Evolutionary conservation across 2,329 filamentous ascomycete species (phyloP).

Genomic region (Calonectria pteridis): DNA sequence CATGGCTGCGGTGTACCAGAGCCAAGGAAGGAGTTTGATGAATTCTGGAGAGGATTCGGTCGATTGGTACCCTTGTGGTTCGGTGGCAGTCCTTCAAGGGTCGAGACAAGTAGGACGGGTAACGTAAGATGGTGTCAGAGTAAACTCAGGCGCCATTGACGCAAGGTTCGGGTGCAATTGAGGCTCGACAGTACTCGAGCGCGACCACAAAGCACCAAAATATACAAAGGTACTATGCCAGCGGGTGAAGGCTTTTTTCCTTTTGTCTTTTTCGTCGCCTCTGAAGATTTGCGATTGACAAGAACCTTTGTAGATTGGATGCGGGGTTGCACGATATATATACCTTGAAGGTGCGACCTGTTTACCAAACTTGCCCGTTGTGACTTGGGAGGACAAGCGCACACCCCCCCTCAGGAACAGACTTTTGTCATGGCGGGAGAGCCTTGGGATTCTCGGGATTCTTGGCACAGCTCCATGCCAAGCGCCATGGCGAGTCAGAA

Average conservation of each 20-base stretch:
- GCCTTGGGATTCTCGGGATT: constrained; percentile 32
- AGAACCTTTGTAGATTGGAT: constrained; percentile 28
- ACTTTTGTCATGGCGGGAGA: constrained; percentile 28
- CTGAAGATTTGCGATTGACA: constrained; percentile 19
- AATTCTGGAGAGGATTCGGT: neutral
- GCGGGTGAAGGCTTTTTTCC: constrained; percentile 13
- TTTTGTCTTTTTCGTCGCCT: neutral
- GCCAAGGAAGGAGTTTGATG: constrained; percentile 3
- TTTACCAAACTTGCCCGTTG: constrained; percentile 27
- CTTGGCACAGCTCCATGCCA: constrained; percentile 33
- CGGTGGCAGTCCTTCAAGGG: neutral
- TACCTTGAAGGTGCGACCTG: constrained; percentile 25
- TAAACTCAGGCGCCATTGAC: constrained; percentile 36
- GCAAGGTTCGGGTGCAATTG: constrained; percentile 18
- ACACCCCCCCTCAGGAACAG: constrained; percentile 22
- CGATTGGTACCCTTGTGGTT: constrained; percentile 26
- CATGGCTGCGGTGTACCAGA: constrained; percentile 49
- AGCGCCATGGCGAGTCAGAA: constrained; percentile 36
- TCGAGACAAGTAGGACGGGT: neutral
- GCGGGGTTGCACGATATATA: constrained; percentile 42
- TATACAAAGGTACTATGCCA: neutral
- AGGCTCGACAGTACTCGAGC: constrained; percentile 12
- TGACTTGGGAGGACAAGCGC: constrained; percentile 23
- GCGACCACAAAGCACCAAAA: neutral
- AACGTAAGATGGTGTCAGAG: constrained; percentile 8